These are phyloP conservation scores for Flaveria floridana DNA, from an alignment of 140 eudicot genomes.

Conservation along the genomic window DNA sequence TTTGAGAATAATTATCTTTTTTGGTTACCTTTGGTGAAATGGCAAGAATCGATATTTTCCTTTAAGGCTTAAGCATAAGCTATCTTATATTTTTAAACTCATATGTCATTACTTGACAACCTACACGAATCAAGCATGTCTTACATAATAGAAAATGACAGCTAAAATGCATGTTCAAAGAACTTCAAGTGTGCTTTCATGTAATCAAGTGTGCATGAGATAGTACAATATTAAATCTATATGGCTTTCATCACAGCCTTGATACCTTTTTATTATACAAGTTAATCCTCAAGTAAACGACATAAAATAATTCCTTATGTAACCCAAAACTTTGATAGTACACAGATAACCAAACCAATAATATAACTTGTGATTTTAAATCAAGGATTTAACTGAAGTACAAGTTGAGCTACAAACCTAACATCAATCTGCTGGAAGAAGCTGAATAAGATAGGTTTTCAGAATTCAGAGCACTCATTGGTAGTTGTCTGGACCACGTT, in stretches of 20 bases:
- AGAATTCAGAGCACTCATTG: constrained; percentile 10
- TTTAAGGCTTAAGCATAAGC: background rate
- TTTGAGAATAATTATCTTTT: background rate
- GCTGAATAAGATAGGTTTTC: constrained; percentile 7
- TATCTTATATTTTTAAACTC: constrained; percentile 3
- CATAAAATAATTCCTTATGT: background rate
- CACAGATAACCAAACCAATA: background rate
- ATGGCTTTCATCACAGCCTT: background rate
- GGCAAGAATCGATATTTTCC: background rate
- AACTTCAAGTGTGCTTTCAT: background rate
- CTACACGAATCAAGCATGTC: background rate
- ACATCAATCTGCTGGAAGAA: constrained; percentile 4
- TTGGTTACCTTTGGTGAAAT: background rate
- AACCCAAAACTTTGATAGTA: background rate
- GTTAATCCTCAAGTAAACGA: no score
- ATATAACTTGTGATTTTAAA: background rate
- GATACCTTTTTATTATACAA: background rate
- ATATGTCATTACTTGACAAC: background rate
- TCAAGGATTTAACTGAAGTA: background rate
- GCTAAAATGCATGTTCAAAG: background rate
- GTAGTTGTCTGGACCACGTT: constrained; percentile 16
- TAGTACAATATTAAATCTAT: background rate
- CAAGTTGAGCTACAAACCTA: background rate
- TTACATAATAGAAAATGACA: background rate
- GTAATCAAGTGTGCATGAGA: constrained; percentile 6